Evolutionary conservation across 164 flowering plant species (phyloP), one percentile per base, ranked within the genome.

Genomic region (Chloranthus sessilifolius): DNA sequence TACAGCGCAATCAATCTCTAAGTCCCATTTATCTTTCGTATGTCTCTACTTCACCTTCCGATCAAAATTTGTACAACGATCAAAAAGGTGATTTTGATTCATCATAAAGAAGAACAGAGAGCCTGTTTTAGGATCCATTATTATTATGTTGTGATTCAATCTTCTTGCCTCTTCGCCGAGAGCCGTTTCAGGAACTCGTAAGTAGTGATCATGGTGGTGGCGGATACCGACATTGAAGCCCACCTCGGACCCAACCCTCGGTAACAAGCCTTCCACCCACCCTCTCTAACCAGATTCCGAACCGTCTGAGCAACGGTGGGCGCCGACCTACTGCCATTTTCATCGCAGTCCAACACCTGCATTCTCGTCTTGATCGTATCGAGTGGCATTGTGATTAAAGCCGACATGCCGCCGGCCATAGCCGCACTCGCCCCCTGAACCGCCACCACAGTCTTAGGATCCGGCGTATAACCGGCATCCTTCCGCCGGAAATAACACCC

Each of bases 211-310:
- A 85, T 85, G 22, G 90, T 80, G 6, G 89, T 75, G 5, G 87
- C 85, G 50, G 95, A 85, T 81, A 85, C 54, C 0, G 89, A 73
- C 87, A 80, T 80, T 22, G 95, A 85, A 60, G 76, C 83, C 87
- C 87, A 85, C 27, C 95, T 65, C n/a, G 90, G 89, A 1, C 87
- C 87, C 43, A 85, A 61, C 3, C 95, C 95, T 64, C 87, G 70
- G 50, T 85, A 82, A 64, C 95, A 85, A 70, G 90, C 95, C 4
- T 58, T 31, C 42, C 69, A 67, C 21, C 95, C 95, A 25, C 89
- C 95, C 63, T 80, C 87, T 61, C 53, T 77, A 27, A 80, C 71
- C 68, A 85, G 58, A 47, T 62, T 75, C 67, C 64, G 64, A 41
- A 80, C 62, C 0, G 87, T 75, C 53, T 79, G 76, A 24, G 54